Conservation (phyloP, 2,329 filamentous ascomycete species). For the Sporothrix euskadiensis region DNA sequence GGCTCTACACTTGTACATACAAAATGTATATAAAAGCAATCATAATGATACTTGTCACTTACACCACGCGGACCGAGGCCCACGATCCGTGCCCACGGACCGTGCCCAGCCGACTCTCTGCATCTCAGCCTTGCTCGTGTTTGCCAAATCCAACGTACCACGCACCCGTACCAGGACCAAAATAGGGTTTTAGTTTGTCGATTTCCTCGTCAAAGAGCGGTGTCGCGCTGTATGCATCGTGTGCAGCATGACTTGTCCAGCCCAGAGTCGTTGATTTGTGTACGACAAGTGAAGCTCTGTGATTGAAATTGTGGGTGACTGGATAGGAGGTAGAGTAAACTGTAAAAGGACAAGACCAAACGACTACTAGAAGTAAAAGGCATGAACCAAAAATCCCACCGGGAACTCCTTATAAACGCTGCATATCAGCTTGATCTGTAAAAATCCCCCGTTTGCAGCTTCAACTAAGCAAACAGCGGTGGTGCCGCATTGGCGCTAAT, state of each 20-base stretch:
- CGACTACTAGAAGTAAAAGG: not conserved
- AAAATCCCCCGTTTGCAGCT: no score
- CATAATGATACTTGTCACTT: no score
- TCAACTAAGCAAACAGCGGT: conserved; percentile 22
- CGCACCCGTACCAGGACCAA: not conserved
- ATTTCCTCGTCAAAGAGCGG: not conserved
- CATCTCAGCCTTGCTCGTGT: not conserved
- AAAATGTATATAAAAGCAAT: no score
- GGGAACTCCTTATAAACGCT: no score
- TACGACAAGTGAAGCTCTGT: not conserved
- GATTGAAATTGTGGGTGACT: not conserved
- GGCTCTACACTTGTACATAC: not conserved
- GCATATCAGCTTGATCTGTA: no score
- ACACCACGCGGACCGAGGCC: no score
- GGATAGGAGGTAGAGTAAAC: no score
- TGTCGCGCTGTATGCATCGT: not conserved
- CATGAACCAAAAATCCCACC: no score
- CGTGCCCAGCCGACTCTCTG: no score
- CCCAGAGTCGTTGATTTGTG: not conserved
- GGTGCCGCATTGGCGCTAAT: conserved; percentile 31
- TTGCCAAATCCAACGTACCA: not conserved
- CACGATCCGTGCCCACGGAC: no score
- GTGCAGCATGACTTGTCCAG: not conserved
- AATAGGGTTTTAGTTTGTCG: not conserved
- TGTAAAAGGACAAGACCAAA: not conserved